A percentile compares a stretch with the other conserved stretches of the same genome.
Conservation (phyloP, 148 eudicot species). For the Chenopodium suecicum region DNA sequence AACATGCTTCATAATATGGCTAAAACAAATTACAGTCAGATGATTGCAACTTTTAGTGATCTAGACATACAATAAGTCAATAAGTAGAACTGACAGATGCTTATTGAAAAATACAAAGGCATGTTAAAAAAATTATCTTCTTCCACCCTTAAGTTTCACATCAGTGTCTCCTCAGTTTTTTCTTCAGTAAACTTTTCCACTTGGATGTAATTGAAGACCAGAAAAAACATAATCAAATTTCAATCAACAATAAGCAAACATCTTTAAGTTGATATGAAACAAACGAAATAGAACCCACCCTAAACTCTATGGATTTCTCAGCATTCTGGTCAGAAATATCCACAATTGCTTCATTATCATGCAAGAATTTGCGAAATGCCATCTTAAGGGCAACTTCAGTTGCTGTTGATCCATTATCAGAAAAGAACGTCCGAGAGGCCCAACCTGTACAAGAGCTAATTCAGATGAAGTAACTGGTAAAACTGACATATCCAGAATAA, state of each 20-base stretch:
- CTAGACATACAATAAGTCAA: background rate
- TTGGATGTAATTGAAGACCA: background rate
- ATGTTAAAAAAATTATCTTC: background rate
- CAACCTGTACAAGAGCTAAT: slow-evolving; percentile 55
- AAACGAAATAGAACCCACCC: slow-evolving; percentile 42
- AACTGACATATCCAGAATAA: background rate
- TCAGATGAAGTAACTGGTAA: background rate
- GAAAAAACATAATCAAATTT: background rate
- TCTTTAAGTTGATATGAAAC: background rate
- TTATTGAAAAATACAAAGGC: background rate
- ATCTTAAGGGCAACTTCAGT: slow-evolving; percentile 94
- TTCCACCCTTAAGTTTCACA: background rate
- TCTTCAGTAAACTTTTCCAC: background rate
- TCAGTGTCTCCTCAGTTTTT: background rate
- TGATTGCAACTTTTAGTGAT: background rate
- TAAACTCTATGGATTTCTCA: slow-evolving; percentile 50
- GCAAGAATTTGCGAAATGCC: slow-evolving; percentile 92
- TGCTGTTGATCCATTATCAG: slow-evolving; percentile 98
- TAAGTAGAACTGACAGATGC: background rate
- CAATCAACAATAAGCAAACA: background rate
- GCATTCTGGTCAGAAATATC: slow-evolving; percentile 28
- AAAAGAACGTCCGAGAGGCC: slow-evolving; percentile 89
- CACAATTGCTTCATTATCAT: slow-evolving; percentile 44
- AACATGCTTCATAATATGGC: no score
- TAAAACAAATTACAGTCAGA: background rate